Percentiles rank a stretch among this genome's conserved stretches.
These are phyloP conservation scores for Exophiala sp. DNA, from an alignment of 2,329 filamentous ascomycete species.

Conservation along the genomic window DNA sequence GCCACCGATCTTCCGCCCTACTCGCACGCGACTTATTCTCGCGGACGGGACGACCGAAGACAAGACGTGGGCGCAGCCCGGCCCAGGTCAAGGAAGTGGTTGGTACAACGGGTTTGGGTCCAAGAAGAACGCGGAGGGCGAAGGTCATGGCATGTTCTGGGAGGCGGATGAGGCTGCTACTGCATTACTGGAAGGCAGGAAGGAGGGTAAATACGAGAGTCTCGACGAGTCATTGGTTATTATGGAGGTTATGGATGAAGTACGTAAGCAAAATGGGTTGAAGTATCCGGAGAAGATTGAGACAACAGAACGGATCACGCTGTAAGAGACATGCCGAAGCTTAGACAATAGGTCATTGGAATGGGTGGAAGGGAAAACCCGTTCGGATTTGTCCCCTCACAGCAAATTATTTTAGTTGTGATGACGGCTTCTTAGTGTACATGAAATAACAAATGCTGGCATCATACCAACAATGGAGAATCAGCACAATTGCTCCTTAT, in stretches of 20 bases:
- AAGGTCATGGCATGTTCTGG: conserved; percentile 35
- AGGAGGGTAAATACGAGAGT: conserved; percentile 75
- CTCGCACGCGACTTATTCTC: conserved; percentile 70
- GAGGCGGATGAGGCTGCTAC: conserved; percentile 20
- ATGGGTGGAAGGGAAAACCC: no score
- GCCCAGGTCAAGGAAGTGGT: conserved; percentile 54
- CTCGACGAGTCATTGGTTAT: conserved; percentile 76
- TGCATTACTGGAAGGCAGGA: conserved; percentile 56
- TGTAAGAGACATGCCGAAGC: background rate
- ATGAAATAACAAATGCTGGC: no score
- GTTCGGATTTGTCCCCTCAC: no score
- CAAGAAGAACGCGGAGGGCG: conserved; percentile 69
- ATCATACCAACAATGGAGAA: no score
- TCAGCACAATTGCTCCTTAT: no score
- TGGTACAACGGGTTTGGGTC: conserved; percentile 54
- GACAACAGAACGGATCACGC: conserved; percentile 41
- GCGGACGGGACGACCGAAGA: conserved; percentile 50
- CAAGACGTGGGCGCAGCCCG: conserved; percentile 17
- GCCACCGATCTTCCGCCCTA: conserved; percentile 31
- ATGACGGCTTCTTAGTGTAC: no score
- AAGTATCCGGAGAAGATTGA: conserved; percentile 65
- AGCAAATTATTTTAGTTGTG: no score
- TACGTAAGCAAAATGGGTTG: conserved; percentile 60
- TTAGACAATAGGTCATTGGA: background rate
- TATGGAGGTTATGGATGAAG: conserved; percentile 77